Percentiles rank a stretch among this genome's conserved stretches.
These are phyloP conservation scores for Tetrapyrgos nigripes DNA, from an alignment of 1,284 basidiomycete species.

Conservation along the genomic window DNA sequence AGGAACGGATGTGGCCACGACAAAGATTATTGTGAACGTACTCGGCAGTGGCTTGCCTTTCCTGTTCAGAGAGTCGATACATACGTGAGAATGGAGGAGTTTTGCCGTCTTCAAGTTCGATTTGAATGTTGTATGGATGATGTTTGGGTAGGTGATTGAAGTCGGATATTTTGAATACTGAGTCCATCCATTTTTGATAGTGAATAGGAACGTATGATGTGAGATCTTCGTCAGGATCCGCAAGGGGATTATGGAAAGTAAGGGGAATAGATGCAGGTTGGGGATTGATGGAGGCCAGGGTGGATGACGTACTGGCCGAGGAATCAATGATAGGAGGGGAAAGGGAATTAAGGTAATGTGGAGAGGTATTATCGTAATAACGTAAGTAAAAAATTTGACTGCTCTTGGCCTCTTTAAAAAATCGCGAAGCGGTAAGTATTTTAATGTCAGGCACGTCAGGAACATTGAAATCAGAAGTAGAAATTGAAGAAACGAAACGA, in stretches of 20 bases:
- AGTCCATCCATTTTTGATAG: not conserved
- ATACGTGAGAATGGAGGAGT: not conserved
- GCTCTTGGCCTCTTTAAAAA: too few relatives aligned
- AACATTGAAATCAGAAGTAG: too few relatives aligned
- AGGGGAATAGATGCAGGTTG: not conserved
- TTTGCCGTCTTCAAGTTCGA: not conserved
- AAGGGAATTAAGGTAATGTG: too few relatives aligned
- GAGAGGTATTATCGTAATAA: too few relatives aligned
- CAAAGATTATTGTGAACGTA: too few relatives aligned
- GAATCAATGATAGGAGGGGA: too few relatives aligned
- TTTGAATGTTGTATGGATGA: not conserved
- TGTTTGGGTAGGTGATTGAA: not conserved
- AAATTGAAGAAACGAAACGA: too few relatives aligned
- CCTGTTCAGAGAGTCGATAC: not conserved
- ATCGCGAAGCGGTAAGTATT: too few relatives aligned
- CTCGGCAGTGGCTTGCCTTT: too few relatives aligned
- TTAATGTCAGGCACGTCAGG: too few relatives aligned
- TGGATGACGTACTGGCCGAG: too few relatives aligned
- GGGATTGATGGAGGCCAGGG: not conserved
- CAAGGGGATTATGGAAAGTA: not conserved
- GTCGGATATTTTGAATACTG: slow-evolving; percentile 3
- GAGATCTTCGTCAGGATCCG: not conserved
- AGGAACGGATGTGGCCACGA: slow-evolving; percentile 7
- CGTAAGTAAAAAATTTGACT: too few relatives aligned
- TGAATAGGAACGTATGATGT: not conserved